Evolutionary conservation across 257 asterid species (phyloP), one percentile per base, ranked within the genome.

Genomic region (Plantago major): DNA sequence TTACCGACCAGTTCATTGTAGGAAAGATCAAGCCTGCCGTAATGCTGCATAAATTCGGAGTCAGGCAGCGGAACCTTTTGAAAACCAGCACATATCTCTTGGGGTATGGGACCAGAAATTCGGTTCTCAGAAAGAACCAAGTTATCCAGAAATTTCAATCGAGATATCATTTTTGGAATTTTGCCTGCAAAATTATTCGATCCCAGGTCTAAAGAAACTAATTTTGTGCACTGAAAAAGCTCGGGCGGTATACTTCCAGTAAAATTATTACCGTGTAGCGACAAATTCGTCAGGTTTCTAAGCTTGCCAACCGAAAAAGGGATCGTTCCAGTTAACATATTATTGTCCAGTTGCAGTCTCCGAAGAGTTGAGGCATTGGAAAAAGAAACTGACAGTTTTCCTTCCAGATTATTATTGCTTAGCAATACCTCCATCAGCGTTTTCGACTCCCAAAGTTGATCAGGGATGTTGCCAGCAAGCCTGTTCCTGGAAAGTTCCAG

Each of bases 21-120:
- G 3, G 97, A 87, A 38, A 90, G 78, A 72, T 90, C 96, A 40
- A 90, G 97, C 89, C 74, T 79, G 44, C 97, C 97, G 16, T 83
- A 85, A 64, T 85, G 97, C 76, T 90, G 97, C 37, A 69, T 54
- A 49, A 63, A 90, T 78, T 85, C 97, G 0, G 96, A 90, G 60
- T 87, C 96, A 0, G 96, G 84, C 56, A 82, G 67, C 17, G 89
- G 81, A 70, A 72, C 73, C 60, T 70, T 75, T 65, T 81, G 91
- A 66, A 90, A 90, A 17, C 95, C 89, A 0, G 88, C 77, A 67
- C 97, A 90, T 42, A 90, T 78, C 61, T 84, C 93, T 55, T 77
- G 76, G 6, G 97, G 97, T 67, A 90, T 81, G 37, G 68, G 38
- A 48, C 97, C 97, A 12, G 84, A 70, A 22, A 90, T 48, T 5